Base-by-base conservation (phyloP, 1,284 basidiomycete species). In the Cutaneotrichosporon mucoides region DNA sequence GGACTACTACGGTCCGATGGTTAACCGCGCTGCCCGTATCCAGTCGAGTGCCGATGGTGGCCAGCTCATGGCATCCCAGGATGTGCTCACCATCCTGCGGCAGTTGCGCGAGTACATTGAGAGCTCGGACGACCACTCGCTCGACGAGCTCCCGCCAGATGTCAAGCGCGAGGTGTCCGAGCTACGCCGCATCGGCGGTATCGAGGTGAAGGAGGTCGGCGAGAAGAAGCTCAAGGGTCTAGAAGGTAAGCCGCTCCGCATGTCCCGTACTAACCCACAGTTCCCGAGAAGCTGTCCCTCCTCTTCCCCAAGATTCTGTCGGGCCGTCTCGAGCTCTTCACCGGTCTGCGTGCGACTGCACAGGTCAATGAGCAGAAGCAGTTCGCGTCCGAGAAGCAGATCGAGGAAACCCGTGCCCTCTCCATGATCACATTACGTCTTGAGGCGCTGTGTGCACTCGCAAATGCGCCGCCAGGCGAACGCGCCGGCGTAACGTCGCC, bases 1-100 rank as follows among this genome's bases (percentile, higher is more conserved):
- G 96, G 95, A 99, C 78, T 96, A 96, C 79, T 91, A 94, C 69
- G 92, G 92, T 0, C 87, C 90, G 1, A 90, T 94, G 85, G 90
- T 94, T 66, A 96, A 96, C 76, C 88, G 94, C 45, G 84, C 95
- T 0, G 86, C 95, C 2, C 84, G 96, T 57, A 90, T 99, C 72
- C 85, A 83, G 63, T 86, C 88, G 42, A 85, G 82, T 57, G 93
- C 96, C 1, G 86, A 87, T 35, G 96, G 96, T 10, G 96, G 96
- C 0, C 92, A 99, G 79, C 92, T 99, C 71, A 88, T 92, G 85
- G 89, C 90, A 70, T 92, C 90, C 68, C 85, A 87, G 13, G 94
- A 98, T 66, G 88, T 97, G 65, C 82, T 93, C 59, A 85, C 87
- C 57, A 92, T 94, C 80, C 86, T 96, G 73, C 84, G 86, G 47